Base-by-base conservation (phyloP, 192 early-diverging fungal genomes). In the Lobosporangium transversale region DNA sequence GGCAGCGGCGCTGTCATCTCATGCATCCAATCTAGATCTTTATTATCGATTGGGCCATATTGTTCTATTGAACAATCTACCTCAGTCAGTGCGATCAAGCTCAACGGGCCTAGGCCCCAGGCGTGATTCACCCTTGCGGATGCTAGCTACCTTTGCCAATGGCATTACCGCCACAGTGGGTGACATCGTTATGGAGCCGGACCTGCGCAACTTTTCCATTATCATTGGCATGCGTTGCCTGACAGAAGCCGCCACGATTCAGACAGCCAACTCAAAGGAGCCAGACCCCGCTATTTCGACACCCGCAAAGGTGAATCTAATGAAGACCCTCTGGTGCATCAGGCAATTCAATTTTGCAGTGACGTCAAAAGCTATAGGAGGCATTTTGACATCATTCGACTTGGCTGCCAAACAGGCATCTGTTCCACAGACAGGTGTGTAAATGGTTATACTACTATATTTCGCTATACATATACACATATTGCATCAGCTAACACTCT, bases 241-340 rank as follows among this genome's bases (percentile, higher is more conserved):
- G 47, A 57, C 73, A 1, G 73, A 76, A 26, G 73, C 73, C 6
- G 73, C 73, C 2, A 62, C 32, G 24, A 66, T 76, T 23, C 73
- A 76, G 37, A 11, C 51, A 8, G 27, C 35, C 51, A 76, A 76
- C 33, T 62, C 64, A 21, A 62, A 54, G 32, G 73, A 66, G 11
- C 51, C 33, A 0, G 73, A 76, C 32, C 73, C 73, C n/a, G 49
- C 58, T 20, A 66, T 76, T 24, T 76, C 73, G 26, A 76, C 73
- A 1, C 73, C 73, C 4, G 73, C 73, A 5, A 76, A 76, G 30
- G 52, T 76, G 17, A 76, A 76, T 32, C 44, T 76, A 18, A 62
- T 76, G 73, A 76, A 67, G 47, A 67, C 73, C 0, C 53, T 67
- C 3, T 76, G 73, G 73, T 76, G 73, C 31, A 66, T 76, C 33